These are phyloP conservation scores for Dothideomycetes sp. DNA, from an alignment of 2,329 filamentous ascomycete species.

Conservation along the genomic window DNA sequence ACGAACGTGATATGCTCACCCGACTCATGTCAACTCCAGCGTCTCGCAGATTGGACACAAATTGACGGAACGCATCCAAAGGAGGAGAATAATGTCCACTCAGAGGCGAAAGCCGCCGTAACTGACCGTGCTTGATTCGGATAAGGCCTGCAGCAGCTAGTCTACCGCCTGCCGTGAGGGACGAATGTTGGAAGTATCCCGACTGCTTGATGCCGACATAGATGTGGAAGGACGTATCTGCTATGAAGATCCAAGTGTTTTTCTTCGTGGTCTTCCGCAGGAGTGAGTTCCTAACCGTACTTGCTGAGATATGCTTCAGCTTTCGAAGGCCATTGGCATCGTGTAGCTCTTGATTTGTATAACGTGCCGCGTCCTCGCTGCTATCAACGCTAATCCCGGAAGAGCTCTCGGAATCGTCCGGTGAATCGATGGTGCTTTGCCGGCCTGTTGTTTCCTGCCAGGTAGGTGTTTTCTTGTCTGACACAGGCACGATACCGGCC, in stretches of 20 bases:
- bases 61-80: conserved; percentile 78
- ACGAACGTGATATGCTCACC: conserved; percentile 70
- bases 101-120: conserved; percentile 59
- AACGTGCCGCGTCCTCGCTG: conserved; percentile 51
- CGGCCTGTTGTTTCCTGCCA: conserved; percentile 26
- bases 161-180: conserved; percentile 72
- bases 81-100: conserved; percentile 78
- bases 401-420: conserved; percentile 18
- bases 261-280: conserved; percentile 69
- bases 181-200: conserved; percentile 83
- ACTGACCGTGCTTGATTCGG: conserved; percentile 68
- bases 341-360: conserved; percentile 53
- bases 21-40: conserved; percentile 68
- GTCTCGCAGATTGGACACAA: conserved; percentile 61
- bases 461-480: conserved; percentile 30
- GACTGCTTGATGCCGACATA: conserved; percentile 86
- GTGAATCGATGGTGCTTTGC: conserved; percentile 11
- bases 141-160: conserved; percentile 77
- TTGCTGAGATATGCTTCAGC: conserved; percentile 56
- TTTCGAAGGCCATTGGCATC: conserved; percentile 50
- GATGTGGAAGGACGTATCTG: conserved; percentile 71
- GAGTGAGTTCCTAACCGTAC: conserved; percentile 67
- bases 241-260: conserved; percentile 90
- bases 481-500: conserved; percentile 42
- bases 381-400: conserved; percentile 37